A percentile compares a stretch with the other conserved stretches of the same genome.
These are phyloP conservation scores for Hypoxylon sp. DNA, from an alignment of 2,329 filamentous ascomycete species.

Conservation along the genomic window DNA sequence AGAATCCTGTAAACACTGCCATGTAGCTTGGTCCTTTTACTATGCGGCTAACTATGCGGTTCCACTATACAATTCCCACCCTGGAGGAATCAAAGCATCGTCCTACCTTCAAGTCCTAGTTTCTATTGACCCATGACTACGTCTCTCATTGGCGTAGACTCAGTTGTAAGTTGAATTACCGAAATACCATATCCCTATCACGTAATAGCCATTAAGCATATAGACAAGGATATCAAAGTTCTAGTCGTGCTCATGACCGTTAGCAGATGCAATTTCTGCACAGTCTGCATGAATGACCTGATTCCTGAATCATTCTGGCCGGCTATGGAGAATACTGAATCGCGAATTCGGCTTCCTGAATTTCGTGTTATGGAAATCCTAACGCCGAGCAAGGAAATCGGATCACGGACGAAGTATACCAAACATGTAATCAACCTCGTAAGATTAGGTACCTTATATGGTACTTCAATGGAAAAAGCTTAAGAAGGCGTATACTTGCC, in stretches of 20 bases:
- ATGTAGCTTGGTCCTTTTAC: neutral
- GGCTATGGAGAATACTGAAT: neutral
- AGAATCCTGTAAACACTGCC: neutral
- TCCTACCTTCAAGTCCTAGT: neutral
- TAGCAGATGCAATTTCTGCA: slow-evolving; percentile 2
- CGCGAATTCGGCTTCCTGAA: neutral
- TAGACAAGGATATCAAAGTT: neutral
- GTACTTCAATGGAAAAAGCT: neutral
- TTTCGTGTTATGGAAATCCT: neutral
- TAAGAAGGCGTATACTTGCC: slow-evolving; percentile 10
- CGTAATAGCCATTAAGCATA: neutral
- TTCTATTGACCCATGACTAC: neutral
- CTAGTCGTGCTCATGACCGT: neutral
- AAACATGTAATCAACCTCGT: neutral
- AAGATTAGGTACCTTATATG: no score
- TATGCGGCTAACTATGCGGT: neutral
- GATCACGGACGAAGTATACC: neutral
- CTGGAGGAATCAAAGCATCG: neutral
- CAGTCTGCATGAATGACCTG: slow-evolving; percentile 6
- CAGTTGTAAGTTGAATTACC: neutral
- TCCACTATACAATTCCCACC: neutral
- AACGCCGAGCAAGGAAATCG: neutral
- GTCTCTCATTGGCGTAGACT: neutral
- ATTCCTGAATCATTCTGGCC: neutral
- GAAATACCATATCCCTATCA: neutral